A percentile compares a stretch with the other conserved stretches of the same genome.
Conservation (phyloP, 1,284 basidiomycete genomes). For the Anthracocystis setariae region DNA sequence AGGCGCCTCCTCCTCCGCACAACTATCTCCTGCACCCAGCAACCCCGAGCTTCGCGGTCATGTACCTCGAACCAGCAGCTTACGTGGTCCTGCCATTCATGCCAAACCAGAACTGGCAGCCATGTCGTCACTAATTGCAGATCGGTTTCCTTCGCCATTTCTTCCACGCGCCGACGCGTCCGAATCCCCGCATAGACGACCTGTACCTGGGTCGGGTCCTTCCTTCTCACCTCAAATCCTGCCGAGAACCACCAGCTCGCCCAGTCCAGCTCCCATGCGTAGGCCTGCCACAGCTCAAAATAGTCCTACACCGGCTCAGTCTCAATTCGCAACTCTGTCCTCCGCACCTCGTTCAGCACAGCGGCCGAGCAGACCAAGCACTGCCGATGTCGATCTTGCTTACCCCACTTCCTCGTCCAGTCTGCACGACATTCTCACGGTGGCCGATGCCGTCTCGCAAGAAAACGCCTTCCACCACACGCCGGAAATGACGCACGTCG, state of each 20-base stretch:
- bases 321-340: slow-evolving; percentile 1
- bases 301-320: slow-evolving; percentile 11
- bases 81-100: slow-evolving; percentile 17
- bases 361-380: slow-evolving; percentile 24
- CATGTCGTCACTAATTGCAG: neutral
- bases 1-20: neutral
- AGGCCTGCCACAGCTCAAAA: slow-evolving; percentile 16
- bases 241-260: slow-evolving; percentile 44
- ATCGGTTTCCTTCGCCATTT: slow-evolving; percentile 1
- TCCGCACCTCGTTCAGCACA: slow-evolving; percentile 4
- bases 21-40: neutral
- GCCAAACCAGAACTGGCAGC: slow-evolving; percentile 1
- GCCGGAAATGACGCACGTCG: slow-evolving; percentile 18
- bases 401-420: slow-evolving; percentile 37
- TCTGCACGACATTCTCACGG: slow-evolving; percentile 33
- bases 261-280: slow-evolving; percentile 10
- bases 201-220: slow-evolving; percentile 22
- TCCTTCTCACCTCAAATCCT: slow-evolving; percentile 34
- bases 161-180: neutral
- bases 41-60: neutral
- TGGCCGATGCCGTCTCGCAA: slow-evolving; percentile 33
- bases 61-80: slow-evolving; percentile 40
- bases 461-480: slow-evolving; percentile 34
- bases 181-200: slow-evolving; percentile 20
- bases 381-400: slow-evolving; percentile 25